Base-by-base conservation (phyloP, 441 rosid genomes). In the Adansonia rubrostipa region DNA sequence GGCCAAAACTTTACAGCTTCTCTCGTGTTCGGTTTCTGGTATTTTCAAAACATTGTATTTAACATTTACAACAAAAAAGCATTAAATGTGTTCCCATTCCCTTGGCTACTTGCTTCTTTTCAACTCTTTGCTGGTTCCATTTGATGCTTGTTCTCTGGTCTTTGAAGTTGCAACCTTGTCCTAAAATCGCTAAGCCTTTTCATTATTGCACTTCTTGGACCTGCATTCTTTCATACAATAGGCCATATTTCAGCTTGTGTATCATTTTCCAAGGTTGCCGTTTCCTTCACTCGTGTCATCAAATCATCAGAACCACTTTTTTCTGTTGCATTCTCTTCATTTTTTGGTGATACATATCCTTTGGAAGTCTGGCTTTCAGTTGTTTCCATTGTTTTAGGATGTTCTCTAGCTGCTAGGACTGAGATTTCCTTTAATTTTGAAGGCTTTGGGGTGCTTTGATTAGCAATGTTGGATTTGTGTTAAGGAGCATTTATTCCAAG, bases 231-330 rank as follows among this genome's bases (percentile, higher is more conserved):
- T 79, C 99, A 95, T 91, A 95, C 98, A 7, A 74, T 95, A 5
- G 99, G 99, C 22, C 99, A 95, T 82, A 95, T 95, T 78, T 95
- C 97, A 57, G 99, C 98, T 50, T 93, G 99, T 78, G 98, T 95
- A 58, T 92, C 99, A 3, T 95, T 95, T 88, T 95, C 99, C 45
- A 95, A 95, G 78, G 99, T 95, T 8, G 99, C 99, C 24, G 94
- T 95, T 72, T 95, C 99, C 20, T 95, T 95, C 90, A 93, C 99
- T 42, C 97, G 92, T 79, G 97, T 95, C 3, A 95, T 95, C 82
- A 95, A 95, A 84, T 95, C 98, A 47, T 91, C 97, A 0, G 99
- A 95, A 80, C 99, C 99, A 9, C 98, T 91, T 9, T 93, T 95
- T 89, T 88, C 99, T 5, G 99, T 95, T 73, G 77, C 92, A 3